A percentile compares a stretch with the other conserved stretches of the same genome.
These are phyloP conservation scores for Sechiopsis laciniata DNA, from an alignment of 306 rosid genomes.

Conservation along the genomic window DNA sequence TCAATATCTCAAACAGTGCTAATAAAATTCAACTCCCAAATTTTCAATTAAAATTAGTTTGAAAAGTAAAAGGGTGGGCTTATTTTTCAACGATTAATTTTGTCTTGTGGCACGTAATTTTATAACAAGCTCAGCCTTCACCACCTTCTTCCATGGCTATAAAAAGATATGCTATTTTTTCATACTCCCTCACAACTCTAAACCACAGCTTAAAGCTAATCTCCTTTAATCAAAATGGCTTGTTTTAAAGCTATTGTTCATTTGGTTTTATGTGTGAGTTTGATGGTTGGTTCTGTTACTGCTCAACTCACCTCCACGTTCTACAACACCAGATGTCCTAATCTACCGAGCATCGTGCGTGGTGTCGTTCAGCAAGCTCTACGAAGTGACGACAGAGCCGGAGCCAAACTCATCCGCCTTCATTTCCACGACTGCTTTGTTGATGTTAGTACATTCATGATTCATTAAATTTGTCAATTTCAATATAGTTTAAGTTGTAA, in stretches of 20 bases:
- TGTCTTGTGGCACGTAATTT: background rate
- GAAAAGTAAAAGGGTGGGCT: constrained; percentile 11
- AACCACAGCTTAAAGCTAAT: background rate
- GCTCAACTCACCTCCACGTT: constrained; percentile 30
- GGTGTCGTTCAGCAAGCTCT: constrained; percentile 29
- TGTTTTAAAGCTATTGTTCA: background rate
- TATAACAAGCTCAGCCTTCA: background rate
- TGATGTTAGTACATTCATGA: constrained; percentile 16
- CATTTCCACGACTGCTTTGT: constrained; percentile 32
- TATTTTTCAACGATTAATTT: background rate
- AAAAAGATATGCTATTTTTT: background rate
- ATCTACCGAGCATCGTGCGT: constrained; percentile 25
- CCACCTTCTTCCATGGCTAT: constrained; percentile 4
- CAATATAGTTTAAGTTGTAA: too few species aligned
- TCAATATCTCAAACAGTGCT: background rate
- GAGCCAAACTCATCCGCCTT: constrained; percentile 19
- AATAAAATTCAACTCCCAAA: constrained; percentile 14
- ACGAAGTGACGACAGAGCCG: constrained; percentile 21
- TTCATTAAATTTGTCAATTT: too few species aligned
- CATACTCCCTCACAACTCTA: constrained; percentile 4
- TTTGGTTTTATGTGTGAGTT: background rate
- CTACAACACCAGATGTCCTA: constrained; percentile 25
- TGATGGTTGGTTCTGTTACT: constrained; percentile 11
- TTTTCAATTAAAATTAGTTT: background rate
- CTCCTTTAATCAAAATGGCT: background rate